Conservation (phyloP, 148 eudicot species). For the Dianthus caryophyllus region DNA sequence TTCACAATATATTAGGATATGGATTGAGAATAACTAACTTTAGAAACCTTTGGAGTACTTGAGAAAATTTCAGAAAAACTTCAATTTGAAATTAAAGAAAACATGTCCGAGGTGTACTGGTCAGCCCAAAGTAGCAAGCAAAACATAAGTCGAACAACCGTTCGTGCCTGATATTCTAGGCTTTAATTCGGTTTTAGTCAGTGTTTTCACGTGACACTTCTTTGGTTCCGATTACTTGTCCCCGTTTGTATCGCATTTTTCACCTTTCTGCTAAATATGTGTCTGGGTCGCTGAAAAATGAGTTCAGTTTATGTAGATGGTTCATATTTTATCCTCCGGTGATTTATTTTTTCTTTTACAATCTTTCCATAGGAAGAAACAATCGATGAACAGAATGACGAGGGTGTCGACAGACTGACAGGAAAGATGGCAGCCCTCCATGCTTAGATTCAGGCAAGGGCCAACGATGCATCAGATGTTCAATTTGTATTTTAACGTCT, state of each 20-base stretch:
- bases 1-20: too few relatives aligned
- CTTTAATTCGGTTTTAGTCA: background rate
- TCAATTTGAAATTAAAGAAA: too few relatives aligned
- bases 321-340: background rate
- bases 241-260: background rate
- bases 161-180: too few relatives aligned
- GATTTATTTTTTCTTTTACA: background rate
- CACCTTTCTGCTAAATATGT: background rate
- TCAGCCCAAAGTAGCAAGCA: too few relatives aligned
- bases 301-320: background rate
- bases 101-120: too few relatives aligned
- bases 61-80: too few relatives aligned
- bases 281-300: background rate
- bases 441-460: constrained; percentile 7
- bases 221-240: background rate
- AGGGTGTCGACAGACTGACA: constrained; percentile 14
- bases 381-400: constrained; percentile 24
- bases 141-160: too few relatives aligned
- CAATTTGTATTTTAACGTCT: background rate
- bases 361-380: constrained; percentile 20
- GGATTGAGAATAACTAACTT: too few relatives aligned
- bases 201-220: background rate
- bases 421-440: constrained; percentile 14
- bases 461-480: too few relatives aligned
- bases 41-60: too few relatives aligned